Percentiles rank a stretch among this genome's conserved stretches.
Conservation (phyloP, 2,329 filamentous ascomycete genomes). For the Macrophomina tecta region DNA sequence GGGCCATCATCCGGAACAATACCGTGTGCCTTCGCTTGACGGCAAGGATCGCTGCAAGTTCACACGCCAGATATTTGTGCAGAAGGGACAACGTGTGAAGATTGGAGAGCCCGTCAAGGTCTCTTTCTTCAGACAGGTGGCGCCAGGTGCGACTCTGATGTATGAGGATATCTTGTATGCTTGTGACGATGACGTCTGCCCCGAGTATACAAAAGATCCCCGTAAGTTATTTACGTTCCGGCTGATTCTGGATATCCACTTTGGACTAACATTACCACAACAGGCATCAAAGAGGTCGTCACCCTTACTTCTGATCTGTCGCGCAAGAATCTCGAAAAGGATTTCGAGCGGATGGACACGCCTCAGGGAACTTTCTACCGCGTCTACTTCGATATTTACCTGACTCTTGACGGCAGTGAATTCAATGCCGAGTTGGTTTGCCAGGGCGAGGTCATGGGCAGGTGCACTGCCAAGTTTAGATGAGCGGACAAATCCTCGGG, state of each 20-base stretch:
- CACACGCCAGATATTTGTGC: slow-evolving; percentile 96
- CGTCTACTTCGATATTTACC: slow-evolving; percentile 74
- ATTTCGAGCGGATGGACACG: slow-evolving; percentile 99
- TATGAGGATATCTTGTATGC: slow-evolving; percentile 98
- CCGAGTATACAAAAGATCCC: slow-evolving; percentile 98
- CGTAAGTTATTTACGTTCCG: slow-evolving; percentile 68
- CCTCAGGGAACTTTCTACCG: slow-evolving; percentile 77
- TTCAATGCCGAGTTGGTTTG: slow-evolving; percentile 99
- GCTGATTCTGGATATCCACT: too few relatives aligned
- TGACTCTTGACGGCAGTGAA: slow-evolving; percentile 95
- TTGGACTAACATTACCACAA: slow-evolving; percentile 31
- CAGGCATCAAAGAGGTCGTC: slow-evolving; percentile 98
- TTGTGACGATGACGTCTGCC: slow-evolving; percentile 96
- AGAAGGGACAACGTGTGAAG: slow-evolving; percentile 98
- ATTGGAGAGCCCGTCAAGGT: slow-evolving; percentile 99
- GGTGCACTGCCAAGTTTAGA: slow-evolving; percentile 88
- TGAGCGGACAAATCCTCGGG: slow-evolving; percentile 37
- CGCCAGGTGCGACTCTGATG: slow-evolving; percentile 96
- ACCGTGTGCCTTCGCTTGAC: slow-evolving; percentile 93
- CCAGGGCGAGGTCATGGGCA: slow-evolving; percentile 98
- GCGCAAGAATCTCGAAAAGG: slow-evolving; percentile 97
- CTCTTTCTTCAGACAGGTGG: slow-evolving; percentile 97
- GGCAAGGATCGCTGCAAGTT: slow-evolving; percentile 99
- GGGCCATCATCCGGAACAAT: slow-evolving; percentile 96
- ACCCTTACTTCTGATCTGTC: slow-evolving; percentile 96